A percentile compares a stretch with the other conserved stretches of the same genome.
Evolutionary conservation across 2,329 filamentous ascomycete species (phyloP).

Genomic region (Sclerotinia minor): DNA sequence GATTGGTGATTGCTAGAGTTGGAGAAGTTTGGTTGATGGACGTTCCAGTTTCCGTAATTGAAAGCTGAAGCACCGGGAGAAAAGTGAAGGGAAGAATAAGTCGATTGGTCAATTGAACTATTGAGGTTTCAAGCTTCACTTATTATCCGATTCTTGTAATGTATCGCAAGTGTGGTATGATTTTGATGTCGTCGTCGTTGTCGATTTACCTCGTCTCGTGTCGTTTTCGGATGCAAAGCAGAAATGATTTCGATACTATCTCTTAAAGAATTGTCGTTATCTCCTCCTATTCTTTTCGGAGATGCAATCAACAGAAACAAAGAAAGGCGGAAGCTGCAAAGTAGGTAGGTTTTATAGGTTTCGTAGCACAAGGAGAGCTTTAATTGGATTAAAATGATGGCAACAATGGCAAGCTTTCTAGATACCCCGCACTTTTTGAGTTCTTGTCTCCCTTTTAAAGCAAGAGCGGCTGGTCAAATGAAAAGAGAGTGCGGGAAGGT

Average conservation of each 20-base stretch:
- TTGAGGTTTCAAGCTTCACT: constrained; percentile 4
- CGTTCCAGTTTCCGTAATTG: background rate
- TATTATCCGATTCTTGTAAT: background rate
- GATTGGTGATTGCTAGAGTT: background rate
- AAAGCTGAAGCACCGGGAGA: background rate
- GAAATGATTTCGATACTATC: constrained; percentile 18
- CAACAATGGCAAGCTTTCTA: constrained; percentile 17
- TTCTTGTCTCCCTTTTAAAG: background rate
- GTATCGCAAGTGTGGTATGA: background rate
- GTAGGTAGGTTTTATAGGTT: background rate
- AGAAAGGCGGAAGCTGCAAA: constrained; percentile 23
- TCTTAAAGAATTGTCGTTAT: background rate
- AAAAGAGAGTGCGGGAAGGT: background rate
- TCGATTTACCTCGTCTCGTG: background rate
- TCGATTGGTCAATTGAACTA: constrained; percentile 12
- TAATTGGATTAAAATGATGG: constrained; percentile 12
- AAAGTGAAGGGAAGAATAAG: background rate
- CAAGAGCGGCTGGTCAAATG: background rate
- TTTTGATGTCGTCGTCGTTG: constrained; percentile 6
- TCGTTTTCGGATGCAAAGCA: constrained; percentile 26
- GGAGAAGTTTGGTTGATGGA: background rate
- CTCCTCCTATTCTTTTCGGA: background rate
- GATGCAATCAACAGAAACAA: constrained; percentile 22
- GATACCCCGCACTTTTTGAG: constrained; percentile 23
- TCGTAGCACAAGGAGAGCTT: constrained; percentile 14